Conservation (phyloP, 176 grass and related monocot genomes). For the Musa beccarii region DNA sequence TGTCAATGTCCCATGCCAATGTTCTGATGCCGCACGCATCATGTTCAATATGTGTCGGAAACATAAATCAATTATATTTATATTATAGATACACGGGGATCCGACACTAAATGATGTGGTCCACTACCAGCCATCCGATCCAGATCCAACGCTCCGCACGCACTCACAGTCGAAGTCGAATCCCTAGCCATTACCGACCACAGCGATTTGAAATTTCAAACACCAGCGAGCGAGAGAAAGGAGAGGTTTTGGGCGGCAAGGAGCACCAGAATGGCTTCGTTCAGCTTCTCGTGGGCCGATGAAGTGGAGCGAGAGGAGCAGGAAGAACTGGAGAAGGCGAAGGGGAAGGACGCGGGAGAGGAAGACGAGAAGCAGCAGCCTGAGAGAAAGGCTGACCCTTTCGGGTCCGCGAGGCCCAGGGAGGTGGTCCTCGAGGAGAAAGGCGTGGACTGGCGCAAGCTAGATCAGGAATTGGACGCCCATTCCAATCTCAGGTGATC, state of each 20-base stretch:
- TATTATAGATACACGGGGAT: too few species aligned
- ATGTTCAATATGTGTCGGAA: too few species aligned
- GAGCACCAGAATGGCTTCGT: slow-evolving; percentile 16
- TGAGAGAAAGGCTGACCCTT: slow-evolving; percentile 21
- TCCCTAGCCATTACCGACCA: too few species aligned
- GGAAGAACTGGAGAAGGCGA: slow-evolving; percentile 6
- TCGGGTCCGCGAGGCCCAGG: slow-evolving; percentile 37
- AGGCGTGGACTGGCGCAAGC: slow-evolving; percentile 50
- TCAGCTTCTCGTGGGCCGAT: slow-evolving; percentile 68
- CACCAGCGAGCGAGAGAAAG: background rate
- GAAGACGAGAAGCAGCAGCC: background rate
- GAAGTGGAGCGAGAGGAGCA: slow-evolving; percentile 59
- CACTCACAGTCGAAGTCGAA: too few species aligned
- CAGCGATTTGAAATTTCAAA: too few species aligned
- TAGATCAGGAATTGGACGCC: slow-evolving; percentile 30
- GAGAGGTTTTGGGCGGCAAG: background rate
- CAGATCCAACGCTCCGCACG: too few species aligned
- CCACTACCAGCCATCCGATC: too few species aligned
- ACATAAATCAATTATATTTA: too few species aligned
- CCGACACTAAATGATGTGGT: too few species aligned
- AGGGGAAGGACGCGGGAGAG: slow-evolving; percentile 1
- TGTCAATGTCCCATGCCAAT: too few species aligned
- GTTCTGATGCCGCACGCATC: too few species aligned
- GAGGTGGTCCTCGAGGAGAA: slow-evolving; percentile 56
- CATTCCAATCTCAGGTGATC: background rate